Evolutionary conservation across 805 yeast species (phyloP), one percentile per base, ranked within the genome.

Genomic region (Suhomyces sp.): DNA sequence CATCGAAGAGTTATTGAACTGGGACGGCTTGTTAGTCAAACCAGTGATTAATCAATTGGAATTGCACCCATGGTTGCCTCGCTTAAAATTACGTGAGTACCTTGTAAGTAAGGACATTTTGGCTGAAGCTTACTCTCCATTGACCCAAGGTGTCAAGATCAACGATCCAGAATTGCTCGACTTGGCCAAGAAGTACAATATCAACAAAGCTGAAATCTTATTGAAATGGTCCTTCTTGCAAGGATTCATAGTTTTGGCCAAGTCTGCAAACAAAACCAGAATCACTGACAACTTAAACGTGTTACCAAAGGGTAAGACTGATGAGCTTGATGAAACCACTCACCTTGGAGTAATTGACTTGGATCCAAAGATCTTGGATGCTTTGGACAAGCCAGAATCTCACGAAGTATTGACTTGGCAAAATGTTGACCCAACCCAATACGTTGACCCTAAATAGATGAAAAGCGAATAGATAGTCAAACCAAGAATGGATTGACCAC

Each of bases 1-100:
- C 52, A 54, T 85, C 16, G 72, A 79, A 39, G 83, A 82, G 53
- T 58, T 85, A 28, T 62, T 82, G 27, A 47, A 53, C 3, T 79
- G 85, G 82, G 70, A 71, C 3, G 50, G 54, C 1, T 33, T 46
- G 2, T 38, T 46, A 38, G 56, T 66, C 18, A 51, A 54, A 34
- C 65, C 95, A 0, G 86, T 81, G 0, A 81, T 84, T 26, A 82
- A 87, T 56, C 95, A 88, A 56, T 76, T 87, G 51, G 95, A 86
- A 58, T 71, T 86, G 33, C 85, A 87, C 40, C 95, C 93, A 14
- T 85, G 93, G 90, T 67, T 82, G 50, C 85, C 82, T 63, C 68
- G 83, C 48, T 61, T 69, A 35, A 79, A 80, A 33, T 66, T 87
- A 38, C 77, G 83, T 15, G 73, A 78, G 35, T 83, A 64, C 58